A percentile compares a stretch with the other conserved stretches of the same genome.
These are phyloP conservation scores for Xylaria curta DNA, from an alignment of 495 filamentous ascomycete species.

Conservation along the genomic window DNA sequence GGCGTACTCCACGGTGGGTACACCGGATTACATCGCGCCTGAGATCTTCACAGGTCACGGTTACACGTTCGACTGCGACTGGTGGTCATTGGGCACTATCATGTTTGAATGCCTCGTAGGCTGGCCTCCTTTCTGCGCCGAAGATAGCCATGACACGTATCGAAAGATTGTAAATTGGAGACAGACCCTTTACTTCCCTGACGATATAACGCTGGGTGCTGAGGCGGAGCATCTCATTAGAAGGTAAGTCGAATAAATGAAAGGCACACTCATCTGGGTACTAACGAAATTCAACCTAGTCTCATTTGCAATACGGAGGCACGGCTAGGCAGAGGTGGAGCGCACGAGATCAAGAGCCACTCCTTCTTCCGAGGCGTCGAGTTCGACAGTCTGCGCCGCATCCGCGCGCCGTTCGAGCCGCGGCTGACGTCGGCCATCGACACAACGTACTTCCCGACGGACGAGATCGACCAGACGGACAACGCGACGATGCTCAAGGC, in stretches of 20 bases:
- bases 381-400: conserved; percentile 87
- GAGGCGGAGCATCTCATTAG: conserved; percentile 89
- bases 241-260: conserved; percentile 58
- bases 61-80: conserved; percentile 96
- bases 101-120: conserved; percentile 99
- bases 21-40: conserved; percentile 97
- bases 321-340: conserved; percentile 82
- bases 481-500: conserved; percentile 75
- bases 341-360: conserved; percentile 89
- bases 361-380: conserved; percentile 96
- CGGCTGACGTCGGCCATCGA: conserved; percentile 90
- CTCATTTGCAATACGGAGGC: conserved; percentile 91
- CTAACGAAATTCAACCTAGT: conserved; percentile 52
- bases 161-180: conserved; percentile 99
- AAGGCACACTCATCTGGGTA: not conserved
- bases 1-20: conserved; percentile 98
- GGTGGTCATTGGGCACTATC: conserved; percentile 98
- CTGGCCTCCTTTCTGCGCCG: conserved; percentile 98
- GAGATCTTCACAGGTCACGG: conserved; percentile 97
- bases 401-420: conserved; percentile 95
- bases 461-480: conserved; percentile 95
- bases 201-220: conserved; percentile 84
- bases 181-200: conserved; percentile 93
- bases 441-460: conserved; percentile 98
- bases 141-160: conserved; percentile 96